phyloP scores from a whole-genome alignment of 805 yeast genomes.

The Cyberlindnera amylophila region DNA sequence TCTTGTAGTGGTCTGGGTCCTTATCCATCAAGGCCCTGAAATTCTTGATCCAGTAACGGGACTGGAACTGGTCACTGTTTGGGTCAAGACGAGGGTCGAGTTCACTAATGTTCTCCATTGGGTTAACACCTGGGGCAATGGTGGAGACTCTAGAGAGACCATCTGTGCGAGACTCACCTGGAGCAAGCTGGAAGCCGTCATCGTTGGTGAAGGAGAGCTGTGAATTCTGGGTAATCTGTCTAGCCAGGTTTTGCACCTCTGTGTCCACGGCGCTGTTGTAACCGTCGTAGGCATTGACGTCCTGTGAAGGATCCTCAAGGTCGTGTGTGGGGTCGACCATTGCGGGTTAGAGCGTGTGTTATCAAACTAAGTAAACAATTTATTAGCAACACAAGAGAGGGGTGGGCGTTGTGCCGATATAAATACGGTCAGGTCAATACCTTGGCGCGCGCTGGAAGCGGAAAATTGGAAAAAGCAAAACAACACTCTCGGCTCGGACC shows the following conservation, averaged over 20 bases:
- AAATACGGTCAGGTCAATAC: too few relatives aligned
- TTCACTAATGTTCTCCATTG: conserved; percentile 28
- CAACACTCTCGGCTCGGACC: too few relatives aligned
- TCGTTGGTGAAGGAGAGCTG: conserved; percentile 3
- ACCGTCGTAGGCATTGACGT: conserved; percentile 27
- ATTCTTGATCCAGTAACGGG: conserved; percentile 62
- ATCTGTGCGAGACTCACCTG: conserved; percentile 9
- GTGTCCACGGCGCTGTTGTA: conserved; percentile 28
- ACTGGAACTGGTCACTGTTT: conserved; percentile 47
- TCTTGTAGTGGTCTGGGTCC: conserved; percentile 59
- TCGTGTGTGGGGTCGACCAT: background rate
- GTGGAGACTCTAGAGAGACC: conserved; percentile 21
- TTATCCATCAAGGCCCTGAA: conserved; percentile 46
- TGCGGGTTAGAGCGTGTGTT: too few relatives aligned
- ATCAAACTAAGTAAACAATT: too few relatives aligned
- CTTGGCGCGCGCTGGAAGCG: too few relatives aligned
- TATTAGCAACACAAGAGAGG: too few relatives aligned
- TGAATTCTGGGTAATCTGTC: conserved; percentile 32
- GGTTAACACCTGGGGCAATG: conserved; percentile 37
- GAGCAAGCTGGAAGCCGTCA: conserved; percentile 5
- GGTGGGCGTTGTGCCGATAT: too few relatives aligned
- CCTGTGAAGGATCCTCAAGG: conserved; percentile 7
- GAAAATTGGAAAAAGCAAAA: too few relatives aligned
- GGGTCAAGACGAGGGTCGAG: conserved; percentile 55
- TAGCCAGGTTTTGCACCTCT: conserved; percentile 36